Evolutionary conservation across 441 rosid genomes (phyloP).

Genomic region (Croton setiger): DNA sequence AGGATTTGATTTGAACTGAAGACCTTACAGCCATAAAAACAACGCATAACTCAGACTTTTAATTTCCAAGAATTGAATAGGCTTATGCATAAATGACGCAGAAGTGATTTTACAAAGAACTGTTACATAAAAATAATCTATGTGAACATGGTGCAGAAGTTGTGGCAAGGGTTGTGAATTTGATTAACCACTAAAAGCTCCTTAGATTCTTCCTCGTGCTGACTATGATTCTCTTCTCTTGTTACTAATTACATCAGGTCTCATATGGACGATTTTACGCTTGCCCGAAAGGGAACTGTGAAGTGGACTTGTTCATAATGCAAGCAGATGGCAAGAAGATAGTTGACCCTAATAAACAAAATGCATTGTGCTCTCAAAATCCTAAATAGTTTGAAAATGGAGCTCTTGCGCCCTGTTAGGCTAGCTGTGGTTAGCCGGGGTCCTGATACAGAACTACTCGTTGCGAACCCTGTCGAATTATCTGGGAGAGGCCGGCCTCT

Average conservation of each 20-base stretch:
- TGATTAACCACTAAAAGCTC: background rate
- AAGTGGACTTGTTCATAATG: constrained; percentile 56
- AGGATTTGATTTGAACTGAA: too few relatives aligned
- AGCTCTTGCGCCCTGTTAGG: constrained; percentile 53
- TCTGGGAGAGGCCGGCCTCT: constrained; percentile 70
- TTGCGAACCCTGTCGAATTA: constrained; percentile 65
- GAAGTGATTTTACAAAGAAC: background rate
- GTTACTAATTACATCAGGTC: constrained; percentile 29
- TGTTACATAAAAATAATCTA: background rate
- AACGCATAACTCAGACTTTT: background rate
- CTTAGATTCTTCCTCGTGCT: background rate
- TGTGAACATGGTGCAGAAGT: background rate
- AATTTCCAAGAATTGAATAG: background rate
- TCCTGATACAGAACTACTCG: constrained; percentile 62
- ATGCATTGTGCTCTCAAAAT: constrained; percentile 50
- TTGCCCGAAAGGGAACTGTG: constrained; percentile 40
- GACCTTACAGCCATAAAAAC: too few relatives aligned
- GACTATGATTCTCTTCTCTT: background rate
- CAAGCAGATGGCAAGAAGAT: constrained; percentile 66
- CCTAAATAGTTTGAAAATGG: constrained; percentile 58
- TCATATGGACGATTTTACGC: constrained; percentile 57
- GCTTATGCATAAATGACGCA: background rate
- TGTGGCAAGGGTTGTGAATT: background rate
- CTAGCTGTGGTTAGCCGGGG: constrained; percentile 56
- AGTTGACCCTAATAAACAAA: constrained; percentile 47